Conservation (phyloP, 768 basidiomycete genomes). For the Calocybe indica region DNA sequence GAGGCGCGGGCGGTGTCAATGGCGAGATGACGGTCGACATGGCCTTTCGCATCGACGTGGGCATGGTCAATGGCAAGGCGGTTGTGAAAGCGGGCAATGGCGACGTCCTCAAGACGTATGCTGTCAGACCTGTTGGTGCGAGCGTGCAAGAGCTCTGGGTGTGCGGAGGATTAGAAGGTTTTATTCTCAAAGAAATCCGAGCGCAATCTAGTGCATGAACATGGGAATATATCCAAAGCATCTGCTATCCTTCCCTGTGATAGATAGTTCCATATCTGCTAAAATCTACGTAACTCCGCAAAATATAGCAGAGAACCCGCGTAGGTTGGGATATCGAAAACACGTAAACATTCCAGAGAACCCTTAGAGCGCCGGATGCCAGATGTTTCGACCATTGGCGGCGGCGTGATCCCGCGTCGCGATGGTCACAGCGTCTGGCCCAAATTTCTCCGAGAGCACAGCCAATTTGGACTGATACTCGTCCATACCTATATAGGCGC, state of each 20-base stretch:
- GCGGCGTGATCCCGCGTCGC: constrained; percentile 17
- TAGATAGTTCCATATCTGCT: too few species aligned
- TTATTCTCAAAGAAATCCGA: constrained; percentile 72
- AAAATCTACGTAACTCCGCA: background rate
- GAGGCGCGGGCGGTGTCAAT: constrained; percentile 72
- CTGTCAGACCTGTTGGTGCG: constrained; percentile 72
- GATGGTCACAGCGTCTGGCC: constrained; percentile 22
- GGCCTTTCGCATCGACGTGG: constrained; percentile 57
- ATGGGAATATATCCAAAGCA: background rate
- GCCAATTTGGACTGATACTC: constrained; percentile 81
- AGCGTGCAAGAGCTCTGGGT: constrained; percentile 99
- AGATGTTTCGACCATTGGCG: constrained; percentile 43
- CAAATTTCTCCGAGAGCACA: constrained; percentile 58
- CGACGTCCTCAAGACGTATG: constrained; percentile 51
- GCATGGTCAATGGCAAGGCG: constrained; percentile 68
- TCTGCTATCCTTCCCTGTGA: too few species aligned
- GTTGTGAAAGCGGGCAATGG: constrained; percentile 36
- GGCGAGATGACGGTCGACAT: constrained; percentile 84
- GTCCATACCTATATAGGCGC: constrained; percentile 89
- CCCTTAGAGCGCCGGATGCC: constrained; percentile 45
- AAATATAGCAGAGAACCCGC: background rate
- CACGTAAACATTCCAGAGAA: too few species aligned
- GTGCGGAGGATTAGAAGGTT: constrained; percentile 91
- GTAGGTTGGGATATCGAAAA: background rate
- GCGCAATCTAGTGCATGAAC: constrained; percentile 15